Conservation (phyloP, 768 basidiomycete genomes). For the Lentinula lateritia region DNA sequence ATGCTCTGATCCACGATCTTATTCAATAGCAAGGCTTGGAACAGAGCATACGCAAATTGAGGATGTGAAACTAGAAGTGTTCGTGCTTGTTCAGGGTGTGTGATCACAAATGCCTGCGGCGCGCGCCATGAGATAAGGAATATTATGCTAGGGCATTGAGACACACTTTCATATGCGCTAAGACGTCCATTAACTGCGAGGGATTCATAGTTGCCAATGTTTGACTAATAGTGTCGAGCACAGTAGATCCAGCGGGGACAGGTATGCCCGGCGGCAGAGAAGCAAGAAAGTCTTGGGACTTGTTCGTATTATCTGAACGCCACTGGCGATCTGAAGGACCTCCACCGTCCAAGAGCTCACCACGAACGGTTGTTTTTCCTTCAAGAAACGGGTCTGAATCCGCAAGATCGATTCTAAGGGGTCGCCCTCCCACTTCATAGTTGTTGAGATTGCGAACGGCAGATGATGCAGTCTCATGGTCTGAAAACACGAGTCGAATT, state of each 20-base stretch:
- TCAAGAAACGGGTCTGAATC: constrained; percentile 91
- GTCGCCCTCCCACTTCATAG: constrained; percentile 86
- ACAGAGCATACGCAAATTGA: constrained; percentile 92
- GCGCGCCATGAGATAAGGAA: constrained; percentile 11
- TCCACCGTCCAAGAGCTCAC: constrained; percentile 72
- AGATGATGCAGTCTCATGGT: constrained; percentile 92
- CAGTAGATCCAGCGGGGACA: constrained; percentile 61
- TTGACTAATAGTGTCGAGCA: constrained; percentile 81
- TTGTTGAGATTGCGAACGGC: constrained; percentile 96
- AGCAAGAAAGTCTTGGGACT: constrained; percentile 52
- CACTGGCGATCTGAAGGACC: constrained; percentile 21
- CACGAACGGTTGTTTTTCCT: constrained; percentile 83
- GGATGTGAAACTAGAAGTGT: constrained; percentile 77
- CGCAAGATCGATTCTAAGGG: constrained; percentile 89
- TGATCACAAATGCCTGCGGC: constrained; percentile 81
- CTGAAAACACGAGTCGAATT: constrained; percentile 31
- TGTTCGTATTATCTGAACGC: constrained; percentile 21
- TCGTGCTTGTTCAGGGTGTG: constrained; percentile 86
- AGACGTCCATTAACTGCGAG: constrained; percentile 82
- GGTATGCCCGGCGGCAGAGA: constrained; percentile 73
- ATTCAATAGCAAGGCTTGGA: constrained; percentile 90
- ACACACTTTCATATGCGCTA: constrained; percentile 97
- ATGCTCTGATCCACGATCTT: constrained; percentile 89
- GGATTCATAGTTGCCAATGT: constrained; percentile 82
- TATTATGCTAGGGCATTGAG: constrained; percentile 4